Evolutionary conservation across 2,329 filamentous ascomycete species (phyloP).

Genomic region (Cladosporium sp.): DNA sequence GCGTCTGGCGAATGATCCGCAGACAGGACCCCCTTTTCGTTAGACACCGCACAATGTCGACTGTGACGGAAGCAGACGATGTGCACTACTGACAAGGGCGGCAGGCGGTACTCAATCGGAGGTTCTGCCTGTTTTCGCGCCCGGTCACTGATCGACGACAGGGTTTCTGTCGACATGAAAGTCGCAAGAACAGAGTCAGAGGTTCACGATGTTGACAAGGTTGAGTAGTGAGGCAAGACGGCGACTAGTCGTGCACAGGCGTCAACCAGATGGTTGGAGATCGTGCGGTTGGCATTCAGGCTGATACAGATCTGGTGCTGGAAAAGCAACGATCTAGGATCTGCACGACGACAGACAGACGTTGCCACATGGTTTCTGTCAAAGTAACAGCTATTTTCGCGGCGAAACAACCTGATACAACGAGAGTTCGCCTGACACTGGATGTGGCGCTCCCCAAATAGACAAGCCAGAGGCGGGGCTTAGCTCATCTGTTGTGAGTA

Average conservation of each 20-base stretch:
- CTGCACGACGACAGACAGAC: neutral
- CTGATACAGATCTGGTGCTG: neutral
- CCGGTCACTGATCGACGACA: slow-evolving; percentile 15
- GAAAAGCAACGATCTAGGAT: neutral
- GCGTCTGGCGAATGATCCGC: slow-evolving; percentile 12
- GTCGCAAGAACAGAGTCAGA: slow-evolving; percentile 12
- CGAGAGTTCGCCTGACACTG: neutral
- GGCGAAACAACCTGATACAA: neutral
- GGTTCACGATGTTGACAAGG: slow-evolving; percentile 1
- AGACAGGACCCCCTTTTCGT: slow-evolving; percentile 22
- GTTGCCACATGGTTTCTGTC: neutral
- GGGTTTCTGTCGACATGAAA: slow-evolving; percentile 4
- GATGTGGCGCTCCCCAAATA: slow-evolving; percentile 1
- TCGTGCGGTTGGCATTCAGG: slow-evolving; percentile 4
- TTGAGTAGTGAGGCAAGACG: slow-evolving; percentile 1
- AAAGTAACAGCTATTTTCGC: neutral
- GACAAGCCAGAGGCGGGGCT: slow-evolving; percentile 2
- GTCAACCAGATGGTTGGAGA: neutral
- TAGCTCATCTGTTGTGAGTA: neutral
- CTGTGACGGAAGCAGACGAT: slow-evolving; percentile 26
- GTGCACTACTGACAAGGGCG: slow-evolving; percentile 30
- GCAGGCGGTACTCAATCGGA: slow-evolving; percentile 36
- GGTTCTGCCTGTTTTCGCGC: slow-evolving; percentile 30
- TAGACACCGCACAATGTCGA: slow-evolving; percentile 29
- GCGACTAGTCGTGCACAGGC: slow-evolving; percentile 4